Evolutionary conservation across 345 rosid genomes (phyloP).

Genomic region (Diplotaxis tenuifolia): DNA sequence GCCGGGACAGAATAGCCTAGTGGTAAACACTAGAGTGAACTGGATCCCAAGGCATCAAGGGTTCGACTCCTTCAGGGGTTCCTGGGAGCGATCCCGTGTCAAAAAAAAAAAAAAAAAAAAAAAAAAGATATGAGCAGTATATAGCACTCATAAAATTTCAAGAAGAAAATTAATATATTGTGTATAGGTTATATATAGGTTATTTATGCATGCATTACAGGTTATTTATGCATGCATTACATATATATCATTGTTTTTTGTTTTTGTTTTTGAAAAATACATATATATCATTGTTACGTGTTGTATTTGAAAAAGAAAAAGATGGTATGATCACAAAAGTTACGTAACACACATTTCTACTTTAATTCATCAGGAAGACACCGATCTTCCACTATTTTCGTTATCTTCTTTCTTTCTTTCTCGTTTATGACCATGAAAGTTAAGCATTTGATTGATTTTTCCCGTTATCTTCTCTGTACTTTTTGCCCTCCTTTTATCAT

Average conservation of each 20-base stretch:
- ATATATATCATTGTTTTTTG: slow-evolving; percentile 24
- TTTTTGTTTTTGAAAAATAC: slow-evolving; percentile 10
- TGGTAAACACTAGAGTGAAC: too few species aligned
- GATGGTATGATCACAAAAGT: slow-evolving; percentile 22
- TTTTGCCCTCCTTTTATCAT: not conserved
- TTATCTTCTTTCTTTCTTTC: slow-evolving; percentile 23
- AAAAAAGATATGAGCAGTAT: too few species aligned
- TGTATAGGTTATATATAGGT: not conserved
- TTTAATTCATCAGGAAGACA: slow-evolving; percentile 39
- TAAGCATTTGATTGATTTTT: slow-evolving; percentile 20
- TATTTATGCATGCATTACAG: not conserved
- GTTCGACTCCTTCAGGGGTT: too few species aligned
- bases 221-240: slow-evolving; percentile 15
- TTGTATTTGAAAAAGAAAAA: slow-evolving; percentile 25
- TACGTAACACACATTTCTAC: slow-evolving; percentile 35
- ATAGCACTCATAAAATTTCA: not conserved
- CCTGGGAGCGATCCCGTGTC: too few species aligned
- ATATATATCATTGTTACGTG: slow-evolving; percentile 27
- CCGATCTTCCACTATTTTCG: slow-evolving; percentile 27
- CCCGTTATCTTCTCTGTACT: slow-evolving; percentile 21
- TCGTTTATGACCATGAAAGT: slow-evolving; percentile 27
- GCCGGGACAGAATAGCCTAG: too few species aligned
- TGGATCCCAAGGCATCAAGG: too few species aligned
- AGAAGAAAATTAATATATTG: not conserved
- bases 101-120: too few species aligned